These are phyloP conservation scores for Aspergillus unguis DNA, from an alignment of 2,329 filamentous ascomycete species.

Conservation along the genomic window DNA sequence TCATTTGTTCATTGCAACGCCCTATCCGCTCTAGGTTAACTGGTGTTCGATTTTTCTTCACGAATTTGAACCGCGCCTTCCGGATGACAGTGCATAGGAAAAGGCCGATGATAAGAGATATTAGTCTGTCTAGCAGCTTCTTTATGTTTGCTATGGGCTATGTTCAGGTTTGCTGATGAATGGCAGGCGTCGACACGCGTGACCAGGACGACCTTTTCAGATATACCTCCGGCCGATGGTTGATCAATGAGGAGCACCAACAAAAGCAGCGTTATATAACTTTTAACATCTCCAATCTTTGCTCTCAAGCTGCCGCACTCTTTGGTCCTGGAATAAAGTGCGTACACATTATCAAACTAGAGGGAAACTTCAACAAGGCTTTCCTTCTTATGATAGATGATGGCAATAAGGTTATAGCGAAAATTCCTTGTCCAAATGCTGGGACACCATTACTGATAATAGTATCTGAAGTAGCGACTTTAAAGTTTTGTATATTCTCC, in stretches of 20 bases:
- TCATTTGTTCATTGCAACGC: neutral
- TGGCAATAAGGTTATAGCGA: constrained; percentile 23
- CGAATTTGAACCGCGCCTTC: neutral
- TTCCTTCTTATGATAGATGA: constrained; percentile 23
- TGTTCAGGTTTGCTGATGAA: neutral
- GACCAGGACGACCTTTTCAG: constrained; percentile 18
- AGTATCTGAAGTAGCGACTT: constrained; percentile 38
- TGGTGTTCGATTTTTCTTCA: no score
- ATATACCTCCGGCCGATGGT: constrained; percentile 31
- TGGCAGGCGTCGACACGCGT: neutral
- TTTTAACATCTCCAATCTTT: constrained; percentile 32
- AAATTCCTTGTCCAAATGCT: constrained; percentile 25
- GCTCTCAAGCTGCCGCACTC: constrained; percentile 20
- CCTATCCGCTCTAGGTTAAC: neutral
- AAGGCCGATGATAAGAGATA: neutral
- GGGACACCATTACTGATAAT: constrained; percentile 24
- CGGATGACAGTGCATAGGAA: neutral
- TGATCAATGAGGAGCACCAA: constrained; percentile 25
- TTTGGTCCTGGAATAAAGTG: constrained; percentile 22
- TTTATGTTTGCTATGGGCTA: neutral
- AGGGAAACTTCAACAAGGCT: constrained; percentile 24
- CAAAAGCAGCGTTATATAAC: constrained; percentile 23
- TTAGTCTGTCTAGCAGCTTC: neutral
- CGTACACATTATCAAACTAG: constrained; percentile 21
- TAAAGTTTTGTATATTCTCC: constrained; percentile 25